Percentiles rank a stretch among this genome's conserved stretches.
These are phyloP conservation scores for Sporisorium scitamineum DNA, from an alignment of 1,284 basidiomycete species.

Conservation along the genomic window DNA sequence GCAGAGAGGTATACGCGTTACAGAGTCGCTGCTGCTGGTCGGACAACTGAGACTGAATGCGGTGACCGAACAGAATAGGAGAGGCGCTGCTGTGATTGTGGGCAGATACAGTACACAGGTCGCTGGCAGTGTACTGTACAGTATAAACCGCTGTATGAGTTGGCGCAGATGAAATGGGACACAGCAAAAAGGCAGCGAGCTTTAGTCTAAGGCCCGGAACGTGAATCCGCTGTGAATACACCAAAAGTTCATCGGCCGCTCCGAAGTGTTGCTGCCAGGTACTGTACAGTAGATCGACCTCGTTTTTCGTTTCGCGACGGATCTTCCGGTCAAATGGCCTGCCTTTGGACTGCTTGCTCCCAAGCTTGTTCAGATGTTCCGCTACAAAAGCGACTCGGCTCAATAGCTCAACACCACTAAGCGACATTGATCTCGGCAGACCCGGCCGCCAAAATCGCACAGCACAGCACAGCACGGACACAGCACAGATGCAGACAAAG, in stretches of 20 bases:
- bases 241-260: slow-evolving; percentile 11
- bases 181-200: neutral
- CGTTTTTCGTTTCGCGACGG: neutral
- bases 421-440: too few species aligned
- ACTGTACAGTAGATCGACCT: too few species aligned
- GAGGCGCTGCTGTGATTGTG: neutral
- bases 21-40: neutral
- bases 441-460: too few species aligned
- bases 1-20: neutral
- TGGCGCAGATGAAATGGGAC: neutral
- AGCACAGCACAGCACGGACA: too few species aligned
- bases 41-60: slow-evolving; percentile 1
- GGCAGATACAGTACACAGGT: neutral
- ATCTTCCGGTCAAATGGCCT: neutral
- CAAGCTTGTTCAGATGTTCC: neutral
- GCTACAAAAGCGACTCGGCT: neutral
- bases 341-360: neutral
- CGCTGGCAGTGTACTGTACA: neutral
- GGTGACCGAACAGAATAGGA: neutral
- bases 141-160: neutral
- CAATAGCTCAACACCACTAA: neutral
- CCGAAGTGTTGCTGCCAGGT: slow-evolving; percentile 3
- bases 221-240: too few species aligned
- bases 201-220: too few species aligned
- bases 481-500: neutral